phyloP scores from a whole-genome alignment of 495 filamentous ascomycete species.

The Penicillium paradoxum region DNA sequence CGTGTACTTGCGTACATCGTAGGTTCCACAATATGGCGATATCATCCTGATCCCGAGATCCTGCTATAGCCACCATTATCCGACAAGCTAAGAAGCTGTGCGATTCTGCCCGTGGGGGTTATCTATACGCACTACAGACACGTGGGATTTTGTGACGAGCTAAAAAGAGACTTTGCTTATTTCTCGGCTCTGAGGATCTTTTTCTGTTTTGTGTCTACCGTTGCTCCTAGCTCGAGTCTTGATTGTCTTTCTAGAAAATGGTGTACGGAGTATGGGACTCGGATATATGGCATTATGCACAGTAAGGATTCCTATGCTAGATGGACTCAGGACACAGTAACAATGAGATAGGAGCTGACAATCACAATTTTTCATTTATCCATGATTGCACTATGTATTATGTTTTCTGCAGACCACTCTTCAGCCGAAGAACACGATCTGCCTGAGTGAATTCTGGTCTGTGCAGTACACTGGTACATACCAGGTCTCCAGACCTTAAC shows the following conservation, averaged over 20 bases:
- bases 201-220: neutral
- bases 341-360: too few species aligned
- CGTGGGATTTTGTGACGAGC: constrained; percentile 6
- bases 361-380: neutral
- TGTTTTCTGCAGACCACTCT: neutral
- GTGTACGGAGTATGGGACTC: too few species aligned
- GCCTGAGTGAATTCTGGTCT: neutral
- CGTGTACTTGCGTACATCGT: too few species aligned
- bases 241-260: too few species aligned
- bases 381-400: neutral
- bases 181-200: neutral
- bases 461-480: neutral
- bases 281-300: too few species aligned
- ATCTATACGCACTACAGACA: constrained; percentile 3
- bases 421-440: neutral
- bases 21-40: too few species aligned
- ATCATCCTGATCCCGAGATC: neutral
- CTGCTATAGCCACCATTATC: neutral
- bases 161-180: constrained; percentile 1
- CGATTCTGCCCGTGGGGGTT: too few species aligned
- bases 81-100: neutral
- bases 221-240: neutral
- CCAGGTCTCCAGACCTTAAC: neutral
- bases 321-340: too few species aligned
- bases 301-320: too few species aligned